Conservation (phyloP, 2,329 filamentous ascomycete genomes). For the Colletotrichum magnum region DNA sequence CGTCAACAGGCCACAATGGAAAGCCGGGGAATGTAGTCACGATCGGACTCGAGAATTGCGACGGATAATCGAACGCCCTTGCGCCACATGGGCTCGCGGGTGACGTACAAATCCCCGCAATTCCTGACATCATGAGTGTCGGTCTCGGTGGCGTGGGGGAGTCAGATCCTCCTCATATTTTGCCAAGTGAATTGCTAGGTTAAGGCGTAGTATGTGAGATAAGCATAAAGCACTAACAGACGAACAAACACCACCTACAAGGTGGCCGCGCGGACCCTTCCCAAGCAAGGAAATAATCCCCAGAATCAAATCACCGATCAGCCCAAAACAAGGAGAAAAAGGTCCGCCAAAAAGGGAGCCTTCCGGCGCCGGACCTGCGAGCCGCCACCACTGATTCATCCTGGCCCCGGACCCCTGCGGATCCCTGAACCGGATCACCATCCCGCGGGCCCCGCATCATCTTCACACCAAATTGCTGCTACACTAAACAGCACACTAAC, state of each 20-base stretch:
- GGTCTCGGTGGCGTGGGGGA: slow-evolving; percentile 17
- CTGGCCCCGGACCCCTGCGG: not conserved
- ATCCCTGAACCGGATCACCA: too few relatives aligned
- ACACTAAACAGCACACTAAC: slow-evolving; percentile 24
- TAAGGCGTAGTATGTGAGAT: too few relatives aligned
- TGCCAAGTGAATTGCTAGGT: not conserved
- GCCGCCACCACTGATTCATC: slow-evolving; percentile 11
- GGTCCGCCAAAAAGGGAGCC: slow-evolving; percentile 9
- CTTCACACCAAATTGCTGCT: too few relatives aligned
- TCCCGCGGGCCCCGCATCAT: not conserved
- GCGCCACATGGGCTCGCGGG: slow-evolving; percentile 20
- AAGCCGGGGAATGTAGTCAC: slow-evolving; percentile 1
- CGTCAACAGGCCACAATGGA: slow-evolving; percentile 17
- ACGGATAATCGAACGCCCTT: slow-evolving; percentile 13
- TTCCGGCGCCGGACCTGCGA: slow-evolving; percentile 10
- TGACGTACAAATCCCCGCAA: slow-evolving; percentile 34
- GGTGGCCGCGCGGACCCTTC: slow-evolving; percentile 31
- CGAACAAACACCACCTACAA: not conserved
- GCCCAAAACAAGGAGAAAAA: slow-evolving; percentile 20
- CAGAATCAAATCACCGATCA: slow-evolving; percentile 4
- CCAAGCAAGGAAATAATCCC: slow-evolving; percentile 14
- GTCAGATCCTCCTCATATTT: slow-evolving; percentile 4
- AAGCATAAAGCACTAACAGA: too few relatives aligned
- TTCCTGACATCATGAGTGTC: slow-evolving; percentile 14
- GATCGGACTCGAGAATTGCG: not conserved